Evolutionary conservation across 1,284 basidiomycete genomes (phyloP).

Genomic region (Rhodofomes roseus): DNA sequence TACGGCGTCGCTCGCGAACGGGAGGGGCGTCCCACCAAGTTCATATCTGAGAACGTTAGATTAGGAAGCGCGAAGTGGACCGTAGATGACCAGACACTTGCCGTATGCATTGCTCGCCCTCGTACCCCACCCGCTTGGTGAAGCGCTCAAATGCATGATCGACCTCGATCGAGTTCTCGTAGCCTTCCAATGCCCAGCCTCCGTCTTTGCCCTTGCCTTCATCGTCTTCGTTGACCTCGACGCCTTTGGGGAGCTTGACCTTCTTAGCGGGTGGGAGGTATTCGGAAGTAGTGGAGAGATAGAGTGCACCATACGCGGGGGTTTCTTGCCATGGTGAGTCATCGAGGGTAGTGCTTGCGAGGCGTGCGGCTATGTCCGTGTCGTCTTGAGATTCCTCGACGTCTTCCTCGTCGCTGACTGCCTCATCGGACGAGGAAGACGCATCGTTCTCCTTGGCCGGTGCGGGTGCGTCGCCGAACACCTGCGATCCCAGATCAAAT

Average conservation of each 20-base stretch:
- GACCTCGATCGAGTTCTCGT: conserved; percentile 72
- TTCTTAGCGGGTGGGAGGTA: conserved; percentile 51
- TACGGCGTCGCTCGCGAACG: conserved; percentile 66
- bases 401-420: conserved; percentile 16
- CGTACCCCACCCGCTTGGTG: conserved; percentile 58
- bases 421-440: conserved; percentile 10
- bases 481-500: conserved; percentile 57
- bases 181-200: conserved; percentile 65
- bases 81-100: conserved; percentile 26
- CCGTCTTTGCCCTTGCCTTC: conserved; percentile 40
- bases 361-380: conserved; percentile 48
- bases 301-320: conserved; percentile 63
- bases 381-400: conserved; percentile 34
- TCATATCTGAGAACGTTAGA: conserved; percentile 59
- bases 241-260: conserved; percentile 38
- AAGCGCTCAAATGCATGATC: conserved; percentile 82
- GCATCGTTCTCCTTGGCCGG: conserved; percentile 8
- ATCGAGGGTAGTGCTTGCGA: conserved; percentile 50
- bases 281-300: conserved; percentile 69
- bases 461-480: conserved; percentile 45
- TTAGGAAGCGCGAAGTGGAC: background rate
- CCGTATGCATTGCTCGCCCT: conserved; percentile 78
- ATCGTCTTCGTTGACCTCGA: conserved; percentile 39
- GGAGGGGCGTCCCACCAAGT: conserved; percentile 66
- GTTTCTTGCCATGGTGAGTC: conserved; percentile 61